These are phyloP conservation scores for Backusella parvicylindrica DNA, from an alignment of 192 early-diverging fungal species.

Conservation along the genomic window DNA sequence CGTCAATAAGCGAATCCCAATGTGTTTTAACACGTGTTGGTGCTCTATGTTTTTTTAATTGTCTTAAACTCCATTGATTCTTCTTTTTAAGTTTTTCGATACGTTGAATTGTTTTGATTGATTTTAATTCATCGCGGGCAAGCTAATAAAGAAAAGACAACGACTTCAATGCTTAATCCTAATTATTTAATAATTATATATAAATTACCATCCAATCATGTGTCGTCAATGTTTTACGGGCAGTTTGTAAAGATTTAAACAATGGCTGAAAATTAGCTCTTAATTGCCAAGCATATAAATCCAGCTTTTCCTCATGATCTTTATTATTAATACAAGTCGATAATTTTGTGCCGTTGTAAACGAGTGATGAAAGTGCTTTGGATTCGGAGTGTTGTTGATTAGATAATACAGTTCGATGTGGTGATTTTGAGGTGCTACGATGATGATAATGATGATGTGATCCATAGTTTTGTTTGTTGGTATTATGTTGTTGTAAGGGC, in stretches of 20 bases:
- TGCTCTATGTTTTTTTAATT: conserved; percentile 60
- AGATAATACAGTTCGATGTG: not conserved
- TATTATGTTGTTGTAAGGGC: not conserved
- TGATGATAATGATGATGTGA: not conserved
- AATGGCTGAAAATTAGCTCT: conserved; percentile 47
- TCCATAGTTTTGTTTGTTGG: not conserved
- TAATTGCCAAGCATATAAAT: conserved; percentile 35
- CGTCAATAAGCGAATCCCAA: conserved; percentile 77
- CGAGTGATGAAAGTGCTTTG: not conserved
- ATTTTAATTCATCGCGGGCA: conserved; percentile 72
- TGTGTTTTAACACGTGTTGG: conserved; percentile 58
- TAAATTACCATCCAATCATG: conserved; percentile 76
- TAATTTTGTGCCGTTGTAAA: conserved; percentile 27
- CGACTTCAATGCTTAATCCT: not conserved
- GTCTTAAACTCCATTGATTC: conserved; percentile 71
- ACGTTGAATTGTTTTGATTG: conserved; percentile 56
- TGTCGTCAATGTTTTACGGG: conserved; percentile 64
- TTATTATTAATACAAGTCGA: not conserved
- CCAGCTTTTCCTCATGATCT: conserved; percentile 18
- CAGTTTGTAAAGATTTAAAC: conserved; percentile 54
- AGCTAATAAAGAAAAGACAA: conserved; percentile 44
- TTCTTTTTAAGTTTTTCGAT: conserved; percentile 70
- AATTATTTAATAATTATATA: not conserved
- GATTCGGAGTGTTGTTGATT: not conserved
- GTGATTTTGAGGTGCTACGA: not conserved